phyloP scores from a whole-genome alignment of 352 stramenopile genomes.

The Phytophthora vignae region DNA sequence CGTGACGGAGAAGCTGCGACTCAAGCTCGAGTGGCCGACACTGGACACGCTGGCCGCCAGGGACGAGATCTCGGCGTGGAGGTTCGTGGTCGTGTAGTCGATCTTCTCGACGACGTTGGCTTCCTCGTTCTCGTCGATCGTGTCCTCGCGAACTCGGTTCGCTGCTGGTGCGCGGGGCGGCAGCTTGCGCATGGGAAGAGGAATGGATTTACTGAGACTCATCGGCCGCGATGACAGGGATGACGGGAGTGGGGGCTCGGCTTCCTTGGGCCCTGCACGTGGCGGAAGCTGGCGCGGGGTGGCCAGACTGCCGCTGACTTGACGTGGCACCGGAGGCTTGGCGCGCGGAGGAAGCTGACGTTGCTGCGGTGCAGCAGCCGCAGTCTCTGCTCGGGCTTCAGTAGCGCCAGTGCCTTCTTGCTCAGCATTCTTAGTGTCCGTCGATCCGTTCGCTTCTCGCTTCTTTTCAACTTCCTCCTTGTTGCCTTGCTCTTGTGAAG shows the following conservation, averaged over 20 bases:
- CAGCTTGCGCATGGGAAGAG: conserved; percentile 55
- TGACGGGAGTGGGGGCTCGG: conserved; percentile 57
- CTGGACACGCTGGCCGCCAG: conserved; percentile 83
- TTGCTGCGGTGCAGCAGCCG: conserved; percentile 13
- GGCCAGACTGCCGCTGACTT: conserved; percentile 38
- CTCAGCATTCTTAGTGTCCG: background rate
- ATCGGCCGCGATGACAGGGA: conserved; percentile 70
- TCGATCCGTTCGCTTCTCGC: conserved; percentile 10
- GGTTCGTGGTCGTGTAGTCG: conserved; percentile 72
- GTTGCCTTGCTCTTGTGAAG: conserved; percentile 2
- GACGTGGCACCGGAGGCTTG: conserved; percentile 23
- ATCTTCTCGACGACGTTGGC: conserved; percentile 65
- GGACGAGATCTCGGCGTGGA: conserved; percentile 86
- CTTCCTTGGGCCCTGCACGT: conserved; percentile 25
- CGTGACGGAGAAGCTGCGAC: conserved; percentile 76
- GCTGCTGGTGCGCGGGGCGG: conserved; percentile 30
- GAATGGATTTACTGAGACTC: conserved; percentile 87
- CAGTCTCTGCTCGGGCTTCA: background rate
- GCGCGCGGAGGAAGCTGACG: conserved; percentile 23
- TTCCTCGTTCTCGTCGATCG: conserved; percentile 57
- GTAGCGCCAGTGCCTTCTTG: conserved; percentile 2
- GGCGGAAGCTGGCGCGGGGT: conserved; percentile 27
- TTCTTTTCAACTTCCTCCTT: conserved; percentile 21
- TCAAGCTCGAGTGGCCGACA: conserved; percentile 77
- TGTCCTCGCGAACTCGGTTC: conserved; percentile 33